Percentiles rank a stretch among this genome's conserved stretches.
These are phyloP conservation scores for Antrodiella citrinella DNA, from an alignment of 768 basidiomycete genomes.

Conservation along the genomic window DNA sequence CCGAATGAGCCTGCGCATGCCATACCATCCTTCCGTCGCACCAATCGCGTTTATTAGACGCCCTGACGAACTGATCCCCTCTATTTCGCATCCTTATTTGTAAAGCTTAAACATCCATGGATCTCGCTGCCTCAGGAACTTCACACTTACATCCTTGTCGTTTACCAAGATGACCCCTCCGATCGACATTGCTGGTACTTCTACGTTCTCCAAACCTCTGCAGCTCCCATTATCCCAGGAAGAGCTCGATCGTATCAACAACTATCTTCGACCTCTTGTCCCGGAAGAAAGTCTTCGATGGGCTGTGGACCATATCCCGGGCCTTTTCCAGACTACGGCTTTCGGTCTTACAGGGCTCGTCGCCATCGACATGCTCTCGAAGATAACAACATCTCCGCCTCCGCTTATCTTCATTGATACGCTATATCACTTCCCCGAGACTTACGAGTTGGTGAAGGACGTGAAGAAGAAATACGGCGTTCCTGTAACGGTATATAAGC, in stretches of 20 bases:
- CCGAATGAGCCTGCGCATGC: no score
- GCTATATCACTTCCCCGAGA: slow-evolving; percentile 91
- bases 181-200: slow-evolving; percentile 2
- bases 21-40: no score
- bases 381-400: slow-evolving; percentile 57
- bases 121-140: no score
- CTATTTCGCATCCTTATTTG: no score
- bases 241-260: slow-evolving; percentile 64
- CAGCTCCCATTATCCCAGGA: slow-evolving; percentile 49
- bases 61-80: no score
- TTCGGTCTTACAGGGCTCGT: slow-evolving; percentile 95
- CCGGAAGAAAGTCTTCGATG: slow-evolving; percentile 84
- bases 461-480: slow-evolving; percentile 70
- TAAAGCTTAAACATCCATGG: no score
- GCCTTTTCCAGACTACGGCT: slow-evolving; percentile 89
- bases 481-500: slow-evolving; percentile 70
- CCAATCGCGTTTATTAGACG: no score
- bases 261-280: slow-evolving; percentile 55
- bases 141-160: no score
- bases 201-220: slow-evolving; percentile 35
- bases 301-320: slow-evolving; percentile 74
- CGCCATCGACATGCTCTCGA: slow-evolving; percentile 90
- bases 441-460: slow-evolving; percentile 80
- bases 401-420: slow-evolving; percentile 97
- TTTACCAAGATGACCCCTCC: neutral